Evolutionary conservation across 2,329 filamentous ascomycete genomes (phyloP).

Genomic region (Polytolypa hystricis): DNA sequence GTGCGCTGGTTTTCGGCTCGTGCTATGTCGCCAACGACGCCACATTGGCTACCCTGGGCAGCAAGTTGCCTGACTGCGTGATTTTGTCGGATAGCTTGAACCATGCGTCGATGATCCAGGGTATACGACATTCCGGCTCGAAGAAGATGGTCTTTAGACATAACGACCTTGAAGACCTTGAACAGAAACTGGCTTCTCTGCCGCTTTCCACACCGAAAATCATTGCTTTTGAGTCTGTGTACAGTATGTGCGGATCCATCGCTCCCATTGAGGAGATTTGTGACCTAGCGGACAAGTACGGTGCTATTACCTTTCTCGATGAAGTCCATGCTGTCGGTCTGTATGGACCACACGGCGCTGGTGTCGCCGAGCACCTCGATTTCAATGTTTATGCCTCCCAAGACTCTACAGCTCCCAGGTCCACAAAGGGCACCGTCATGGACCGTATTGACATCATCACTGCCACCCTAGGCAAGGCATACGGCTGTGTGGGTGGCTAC

Average conservation of each 20-base stretch:
- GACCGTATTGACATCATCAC: conserved; percentile 97
- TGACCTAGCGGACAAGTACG: conserved; percentile 93
- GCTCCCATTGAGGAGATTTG: conserved; percentile 94
- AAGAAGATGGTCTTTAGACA: conserved; percentile 99
- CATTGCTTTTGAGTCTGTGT: conserved; percentile 96
- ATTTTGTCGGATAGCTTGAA: conserved; percentile 97
- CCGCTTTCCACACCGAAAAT: conserved; percentile 85
- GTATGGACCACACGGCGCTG: conserved; percentile 92
- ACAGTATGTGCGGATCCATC: conserved; percentile 98
- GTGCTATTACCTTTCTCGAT: conserved; percentile 92
- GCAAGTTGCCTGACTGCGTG: conserved; percentile 90
- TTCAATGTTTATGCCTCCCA: conserved; percentile 75
- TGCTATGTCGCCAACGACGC: conserved; percentile 99
- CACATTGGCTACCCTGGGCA: conserved; percentile 89
- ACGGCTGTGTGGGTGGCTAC: conserved; percentile 94
- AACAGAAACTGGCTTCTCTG: conserved; percentile 81
- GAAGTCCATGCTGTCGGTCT: conserved; percentile 98
- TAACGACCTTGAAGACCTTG: conserved; percentile 87
- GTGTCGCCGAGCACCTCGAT: conserved; percentile 94
- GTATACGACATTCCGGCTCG: conserved; percentile 91
- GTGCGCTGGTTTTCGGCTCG: conserved; percentile 87
- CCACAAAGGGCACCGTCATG: conserved; percentile 66
- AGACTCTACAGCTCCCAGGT: conserved; percentile 39
- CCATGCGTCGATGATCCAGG: conserved; percentile 98
- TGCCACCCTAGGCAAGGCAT: conserved; percentile 92